Conservation (phyloP, 257 asterid species). For the Orobanche coerulescens region DNA sequence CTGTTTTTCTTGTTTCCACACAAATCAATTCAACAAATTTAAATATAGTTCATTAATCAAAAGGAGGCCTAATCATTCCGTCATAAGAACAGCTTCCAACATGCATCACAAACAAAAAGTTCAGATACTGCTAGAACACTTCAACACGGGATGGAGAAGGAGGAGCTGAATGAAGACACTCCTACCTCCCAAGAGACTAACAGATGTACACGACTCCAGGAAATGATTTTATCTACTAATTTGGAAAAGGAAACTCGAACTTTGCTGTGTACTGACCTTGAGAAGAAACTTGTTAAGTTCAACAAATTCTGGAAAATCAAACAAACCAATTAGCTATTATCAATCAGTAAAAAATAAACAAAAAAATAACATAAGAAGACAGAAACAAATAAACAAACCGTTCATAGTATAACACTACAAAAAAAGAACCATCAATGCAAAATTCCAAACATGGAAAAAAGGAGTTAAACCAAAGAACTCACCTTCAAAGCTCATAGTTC, state of each 20-base stretch:
- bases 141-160: not conserved
- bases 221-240: not conserved
- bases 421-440: constrained; percentile 1
- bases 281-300: constrained; percentile 77
- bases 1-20: not conserved
- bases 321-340: not conserved
- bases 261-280: constrained; percentile 42
- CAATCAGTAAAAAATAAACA: not conserved
- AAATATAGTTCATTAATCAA: not conserved
- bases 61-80: not conserved
- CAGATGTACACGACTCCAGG: not conserved
- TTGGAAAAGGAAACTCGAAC: not conserved
- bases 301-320: constrained; percentile 50
- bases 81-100: not conserved
- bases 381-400: not conserved
- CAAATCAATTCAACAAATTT: not conserved
- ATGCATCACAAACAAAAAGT: not conserved
- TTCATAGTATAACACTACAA: not conserved
- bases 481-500: constrained; percentile 85
- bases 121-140: not conserved
- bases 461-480: not conserved
- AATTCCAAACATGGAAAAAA: not conserved
- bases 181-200: constrained; percentile 1
- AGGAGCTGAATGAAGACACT: not conserved
- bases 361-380: not conserved